Evolutionary conservation across 805 yeast species (phyloP), one percentile per base, ranked within the genome.

Genomic region (Nakazawaea pomicola): DNA sequence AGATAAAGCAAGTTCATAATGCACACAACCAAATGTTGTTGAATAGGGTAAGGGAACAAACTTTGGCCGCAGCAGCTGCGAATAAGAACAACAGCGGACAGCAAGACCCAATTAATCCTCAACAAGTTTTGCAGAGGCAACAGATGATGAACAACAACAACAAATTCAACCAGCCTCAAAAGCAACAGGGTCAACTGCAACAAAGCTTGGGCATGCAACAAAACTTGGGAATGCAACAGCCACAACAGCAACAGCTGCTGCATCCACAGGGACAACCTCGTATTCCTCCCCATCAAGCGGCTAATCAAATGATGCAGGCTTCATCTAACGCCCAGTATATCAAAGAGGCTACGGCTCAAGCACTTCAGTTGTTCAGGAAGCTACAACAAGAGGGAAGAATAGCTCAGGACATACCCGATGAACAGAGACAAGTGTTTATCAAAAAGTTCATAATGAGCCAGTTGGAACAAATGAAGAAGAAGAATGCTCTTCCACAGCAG

Each of bases 1-100:
- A 73, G 18, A 77, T 85, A 33, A 80, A 76, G 55, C 81, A 77
- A 44, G 77, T 83, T 7, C 87, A 87, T 57, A 71, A 74, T 35
- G 64, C 81, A 38, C 90, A 83, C 57, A 65, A 77, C 44, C 86
- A 78, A 49, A 56, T 80, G 43, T 68, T 80, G 8, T 17, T 37
- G 17, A 23, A 23, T 23, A 55, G 55, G 57, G 67, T 53, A 54
- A 68, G 49, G 51, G 72, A 66, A 45, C 70, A 67, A 44, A 30
- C 32, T 6, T 19, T 34, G 36, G 25, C 47, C 51, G 38, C 33
- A 32, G 39, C 56, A 49, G 38, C 48, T 46, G 28, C 51, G 38
- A 33, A 41, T 42, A 11, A 31, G 25, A 21, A 33, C 51, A 46
- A 19, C 46, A 33, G 11, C 49, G 43, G 20, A 31, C 62, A 53